Evolutionary conservation across 176 grass and related monocot genomes (phyloP).

Genomic region (Oryza nivara): DNA sequence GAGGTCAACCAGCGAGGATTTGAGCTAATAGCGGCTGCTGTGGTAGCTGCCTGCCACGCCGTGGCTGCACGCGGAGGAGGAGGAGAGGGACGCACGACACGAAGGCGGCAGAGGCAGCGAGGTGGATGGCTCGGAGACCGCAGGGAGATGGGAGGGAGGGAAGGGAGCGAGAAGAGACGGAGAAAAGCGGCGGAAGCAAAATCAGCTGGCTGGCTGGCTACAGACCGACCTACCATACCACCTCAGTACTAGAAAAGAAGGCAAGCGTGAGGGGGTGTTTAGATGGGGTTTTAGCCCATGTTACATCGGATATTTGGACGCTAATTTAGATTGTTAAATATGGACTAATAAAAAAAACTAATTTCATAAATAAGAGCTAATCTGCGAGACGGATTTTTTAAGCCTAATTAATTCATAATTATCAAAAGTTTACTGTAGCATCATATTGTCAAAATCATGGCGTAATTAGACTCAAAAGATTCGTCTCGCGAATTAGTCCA

Average conservation of each 20-base stretch:
- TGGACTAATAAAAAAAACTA: too few relatives aligned
- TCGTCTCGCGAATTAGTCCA: too few relatives aligned
- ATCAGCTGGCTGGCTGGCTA: neutral
- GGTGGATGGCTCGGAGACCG: neutral
- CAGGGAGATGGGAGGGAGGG: neutral
- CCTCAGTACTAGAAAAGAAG: conserved; percentile 11
- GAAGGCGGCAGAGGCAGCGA: neutral
- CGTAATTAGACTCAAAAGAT: too few relatives aligned
- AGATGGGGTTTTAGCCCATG: too few relatives aligned
- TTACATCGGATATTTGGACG: too few relatives aligned
- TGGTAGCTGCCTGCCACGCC: neutral
- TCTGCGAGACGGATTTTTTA: too few relatives aligned
- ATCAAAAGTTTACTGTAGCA: too few relatives aligned
- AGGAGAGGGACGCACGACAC: neutral
- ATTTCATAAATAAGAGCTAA: too few relatives aligned
- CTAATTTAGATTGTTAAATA: too few relatives aligned
- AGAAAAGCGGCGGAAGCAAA: conserved; percentile 22
- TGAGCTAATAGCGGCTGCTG: neutral
- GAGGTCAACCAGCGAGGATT: neutral
- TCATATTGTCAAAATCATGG: too few relatives aligned
- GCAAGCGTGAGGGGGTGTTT: neutral
- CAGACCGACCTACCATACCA: neutral
- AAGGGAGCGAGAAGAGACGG: neutral
- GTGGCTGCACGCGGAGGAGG: conserved; percentile 5
- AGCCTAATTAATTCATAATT: too few relatives aligned